Evolutionary conservation across 2,329 filamentous ascomycete genomes (phyloP).

Genomic region (Ceratocystis cubensis): DNA sequence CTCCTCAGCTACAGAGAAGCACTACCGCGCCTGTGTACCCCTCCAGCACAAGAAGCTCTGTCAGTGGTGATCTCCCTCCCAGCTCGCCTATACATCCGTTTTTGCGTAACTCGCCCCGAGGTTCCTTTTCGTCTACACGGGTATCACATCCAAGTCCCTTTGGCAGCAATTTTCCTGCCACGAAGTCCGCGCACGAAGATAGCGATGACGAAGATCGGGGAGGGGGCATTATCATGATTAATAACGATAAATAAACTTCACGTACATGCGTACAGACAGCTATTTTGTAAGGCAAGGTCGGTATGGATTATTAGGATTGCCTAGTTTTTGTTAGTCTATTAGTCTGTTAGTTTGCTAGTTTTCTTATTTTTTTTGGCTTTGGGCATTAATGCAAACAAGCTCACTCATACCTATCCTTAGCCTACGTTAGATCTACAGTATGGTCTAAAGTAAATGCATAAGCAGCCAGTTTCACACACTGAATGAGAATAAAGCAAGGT

Average conservation of each 20-base stretch:
- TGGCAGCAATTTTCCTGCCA: constrained; percentile 2
- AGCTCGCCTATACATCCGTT: constrained; percentile 17
- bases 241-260: constrained; percentile 12
- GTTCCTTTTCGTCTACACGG: background rate
- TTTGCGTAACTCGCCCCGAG: constrained; percentile 6
- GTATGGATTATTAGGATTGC: no score
- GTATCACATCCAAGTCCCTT: constrained; percentile 9
- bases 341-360: no score
- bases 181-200: constrained; percentile 10
- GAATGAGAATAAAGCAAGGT: background rate
- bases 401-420: no score
- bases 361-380: no score
- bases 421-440: no score
- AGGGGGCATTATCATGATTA: constrained; percentile 14
- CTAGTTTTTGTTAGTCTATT: no score
- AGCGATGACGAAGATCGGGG: constrained; percentile 17
- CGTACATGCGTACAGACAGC: background rate
- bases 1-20: constrained; percentile 17
- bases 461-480: no score
- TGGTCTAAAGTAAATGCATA: no score
- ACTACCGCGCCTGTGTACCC: constrained; percentile 14
- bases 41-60: background rate
- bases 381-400: no score
- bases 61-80: background rate
- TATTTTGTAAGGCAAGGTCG: no score